These are phyloP conservation scores for Sarocladium kiliense DNA, from an alignment of 2,329 filamentous ascomycete species.

Conservation along the genomic window DNA sequence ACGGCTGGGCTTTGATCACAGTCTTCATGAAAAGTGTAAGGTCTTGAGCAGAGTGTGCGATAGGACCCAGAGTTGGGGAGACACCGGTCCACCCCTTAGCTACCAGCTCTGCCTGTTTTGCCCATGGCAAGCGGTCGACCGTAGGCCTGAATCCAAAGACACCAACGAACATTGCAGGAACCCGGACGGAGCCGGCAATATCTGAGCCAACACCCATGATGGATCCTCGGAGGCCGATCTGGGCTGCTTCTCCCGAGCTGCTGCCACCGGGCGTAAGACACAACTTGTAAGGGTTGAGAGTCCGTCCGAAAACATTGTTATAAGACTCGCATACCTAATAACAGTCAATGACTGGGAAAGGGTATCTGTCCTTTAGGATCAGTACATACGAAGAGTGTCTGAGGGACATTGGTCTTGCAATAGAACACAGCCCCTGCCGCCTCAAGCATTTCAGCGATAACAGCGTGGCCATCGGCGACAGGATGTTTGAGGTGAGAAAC, in stretches of 20 bases:
- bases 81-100: slow-evolving; percentile 31
- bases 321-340: slow-evolving; percentile 19
- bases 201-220: slow-evolving; percentile 38
- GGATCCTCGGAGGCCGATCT: slow-evolving; percentile 35
- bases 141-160: slow-evolving; percentile 38
- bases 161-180: slow-evolving; percentile 38
- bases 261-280: slow-evolving; percentile 58
- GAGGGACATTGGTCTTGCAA: slow-evolving; percentile 65
- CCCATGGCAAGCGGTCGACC: slow-evolving; percentile 21
- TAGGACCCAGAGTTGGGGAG: slow-evolving; percentile 17
- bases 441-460: slow-evolving; percentile 50
- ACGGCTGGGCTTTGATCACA: slow-evolving; percentile 32
- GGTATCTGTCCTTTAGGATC: too few relatives aligned
- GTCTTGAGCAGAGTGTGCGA: slow-evolving; percentile 24
- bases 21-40: slow-evolving; percentile 31
- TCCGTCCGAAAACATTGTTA: slow-evolving; percentile 59
- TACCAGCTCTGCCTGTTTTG: slow-evolving; percentile 8
- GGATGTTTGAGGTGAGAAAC: slow-evolving; percentile 50
- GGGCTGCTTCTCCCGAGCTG: slow-evolving; percentile 50
- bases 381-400: slow-evolving; percentile 35
- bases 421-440: slow-evolving; percentile 59
- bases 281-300: slow-evolving; percentile 58
- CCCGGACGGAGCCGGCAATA: slow-evolving; percentile 40
- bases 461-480: slow-evolving; percentile 44
- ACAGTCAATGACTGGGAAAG: too few relatives aligned